Evolutionary conservation across 495 filamentous ascomycete genomes (phyloP), one percentile per base, ranked within the genome.

Genomic region (Penicillium manginii): DNA sequence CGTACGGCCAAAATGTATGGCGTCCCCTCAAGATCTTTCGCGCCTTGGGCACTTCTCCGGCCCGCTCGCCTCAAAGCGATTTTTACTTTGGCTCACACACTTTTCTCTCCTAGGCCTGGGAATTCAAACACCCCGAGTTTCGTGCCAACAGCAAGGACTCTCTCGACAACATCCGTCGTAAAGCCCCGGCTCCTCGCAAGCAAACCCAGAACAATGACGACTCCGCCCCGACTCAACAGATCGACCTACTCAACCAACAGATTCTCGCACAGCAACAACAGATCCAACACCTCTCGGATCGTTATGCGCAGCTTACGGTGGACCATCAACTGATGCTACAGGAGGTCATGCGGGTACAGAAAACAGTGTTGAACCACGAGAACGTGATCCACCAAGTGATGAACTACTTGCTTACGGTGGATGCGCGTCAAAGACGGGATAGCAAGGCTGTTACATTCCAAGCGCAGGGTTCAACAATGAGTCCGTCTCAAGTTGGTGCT

Each of bases 81-180:
- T 19, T n/a, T 43, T 43, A 17, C 35, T 4, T n/a, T 43, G 40
- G 40, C 40, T 43, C 2, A 43, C 40, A 43, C 40, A 43, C 14
- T 2, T 43, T 37, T 26, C n/a, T 11, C 10, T 50, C 11, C 23
- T 45, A 96, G 91, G 91, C 92, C 12, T 97, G 93, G 92, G 96
- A 98, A 72, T 98, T 98, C 70, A 94, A 93, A 72, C 94, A 98
- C 70, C 94, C 93, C 23, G 93, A 98, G 68, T 98, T 98, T 77
- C 89, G 93, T 61, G 86, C 88, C 49, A 93, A 98, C 74, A 93
- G 92, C 72, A 97, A 96, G 74, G 96, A 98, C 62, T 93, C 93
- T 32, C 82, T 98, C 15, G 94, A 98, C 65, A 98, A 97, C 69
- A 98, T 98, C 66, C 85, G 92, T 68, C 85, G 94, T 55, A 98